Base-by-base conservation (phyloP, 2,329 filamentous ascomycete genomes). In the Gnomoniopsis smithogilvyi region DNA sequence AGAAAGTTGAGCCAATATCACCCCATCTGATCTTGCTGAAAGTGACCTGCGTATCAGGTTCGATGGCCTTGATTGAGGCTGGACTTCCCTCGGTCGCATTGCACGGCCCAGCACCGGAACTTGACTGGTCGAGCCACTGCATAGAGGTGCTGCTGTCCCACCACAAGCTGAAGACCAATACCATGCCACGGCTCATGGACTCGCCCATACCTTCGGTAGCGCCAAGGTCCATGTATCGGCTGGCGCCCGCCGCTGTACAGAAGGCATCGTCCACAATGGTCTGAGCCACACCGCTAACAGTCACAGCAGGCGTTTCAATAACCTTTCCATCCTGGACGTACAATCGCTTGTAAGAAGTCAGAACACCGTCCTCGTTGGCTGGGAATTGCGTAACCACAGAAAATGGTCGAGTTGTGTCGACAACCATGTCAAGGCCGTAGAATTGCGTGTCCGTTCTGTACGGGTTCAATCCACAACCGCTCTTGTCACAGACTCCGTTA, bases 1-100 rank as follows among this genome's bases (percentile, higher is more conserved):
- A 36, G 53, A 74, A 81, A 0, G 80, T 86, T 19, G 80, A 81
- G 4, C 78, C 81, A 65, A 87, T 80, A 64, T 86, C 81, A n/a
- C 84, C 84, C 76, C 81, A 83, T 65, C 78, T 79, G 64, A 87
- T 80, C 65, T 85, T 79, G 62, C 77, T 80, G 66, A 83, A 86
- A 1, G 72, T 78, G 3, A 86, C 80, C 15, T 73, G 73, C 0
- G 83, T 78, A 51, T 73, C 72, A 1, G 80, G 77, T 64, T 80
- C 71, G 15, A 80, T 68, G 50, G 73, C 69, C 56, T 74, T 61
- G 58, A 86, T 81, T 15, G 75, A 70, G 41, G 70, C 68, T 0
- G 84, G 83, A 59, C 77, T 73, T 0, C 83, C 84, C 64, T 82
- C 79, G 0, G 77, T 81, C 3, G 72, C 74, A 65, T 76, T 76